phyloP scores from a whole-genome alignment of 306 rosid genomes.

The Lathyrus sativus region DNA sequence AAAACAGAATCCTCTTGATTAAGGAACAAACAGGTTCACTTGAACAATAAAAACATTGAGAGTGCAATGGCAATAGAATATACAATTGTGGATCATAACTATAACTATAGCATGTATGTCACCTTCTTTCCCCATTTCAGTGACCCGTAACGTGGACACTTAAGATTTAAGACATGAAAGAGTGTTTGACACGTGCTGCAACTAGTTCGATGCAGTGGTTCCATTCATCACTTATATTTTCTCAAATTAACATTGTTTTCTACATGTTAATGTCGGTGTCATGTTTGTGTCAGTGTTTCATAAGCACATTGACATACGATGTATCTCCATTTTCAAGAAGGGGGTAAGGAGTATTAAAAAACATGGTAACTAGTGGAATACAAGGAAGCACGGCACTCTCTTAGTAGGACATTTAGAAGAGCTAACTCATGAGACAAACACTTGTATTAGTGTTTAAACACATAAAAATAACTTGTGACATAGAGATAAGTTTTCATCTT shows the following conservation, averaged over 20 bases:
- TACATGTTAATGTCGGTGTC: not conserved
- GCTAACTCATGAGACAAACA: not conserved
- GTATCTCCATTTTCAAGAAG: conserved; percentile 7
- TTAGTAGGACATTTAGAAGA: not conserved
- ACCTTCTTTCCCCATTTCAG: conserved; percentile 22
- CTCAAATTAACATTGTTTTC: not conserved
- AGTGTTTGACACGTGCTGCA: not conserved
- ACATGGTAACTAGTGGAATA: not conserved
- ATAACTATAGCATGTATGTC: conserved; percentile 1
- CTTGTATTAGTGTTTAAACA: not conserved
- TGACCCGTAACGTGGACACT: not conserved
- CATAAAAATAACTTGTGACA: not conserved
- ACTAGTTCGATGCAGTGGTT: not conserved
- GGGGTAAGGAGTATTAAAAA: conserved; percentile 3
- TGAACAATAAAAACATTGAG: not conserved
- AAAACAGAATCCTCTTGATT: too few species aligned
- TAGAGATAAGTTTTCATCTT: not conserved
- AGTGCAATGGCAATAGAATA: not conserved
- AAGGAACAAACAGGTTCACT: not conserved
- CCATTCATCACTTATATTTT: not conserved
- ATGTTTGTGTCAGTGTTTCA: not conserved
- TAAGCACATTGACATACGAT: not conserved
- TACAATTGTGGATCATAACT: conserved; percentile 5
- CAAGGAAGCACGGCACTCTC: not conserved
- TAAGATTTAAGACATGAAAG: not conserved